Conservation (phyloP, 805 yeast genomes). For the Candida methanosorbosa region DNA sequence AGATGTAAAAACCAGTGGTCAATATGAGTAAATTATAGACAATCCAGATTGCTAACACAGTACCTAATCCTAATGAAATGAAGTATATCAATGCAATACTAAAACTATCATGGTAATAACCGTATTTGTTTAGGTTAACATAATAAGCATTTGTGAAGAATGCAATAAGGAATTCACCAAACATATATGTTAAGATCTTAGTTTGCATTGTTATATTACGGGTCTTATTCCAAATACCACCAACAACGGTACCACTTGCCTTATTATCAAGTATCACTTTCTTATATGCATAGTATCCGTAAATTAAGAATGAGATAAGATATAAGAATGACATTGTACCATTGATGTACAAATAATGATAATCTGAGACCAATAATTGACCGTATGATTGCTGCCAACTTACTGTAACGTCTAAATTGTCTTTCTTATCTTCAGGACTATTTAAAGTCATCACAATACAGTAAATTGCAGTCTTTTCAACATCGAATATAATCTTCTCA, state of each 20-base stretch:
- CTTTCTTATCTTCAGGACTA: slow-evolving; percentile 1
- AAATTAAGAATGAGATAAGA: slow-evolving; percentile 6
- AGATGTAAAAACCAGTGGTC: slow-evolving; percentile 18
- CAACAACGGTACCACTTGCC: slow-evolving; percentile 12
- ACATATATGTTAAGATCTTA: slow-evolving; percentile 14
- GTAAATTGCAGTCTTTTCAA: slow-evolving; percentile 15
- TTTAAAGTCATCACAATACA: slow-evolving; percentile 16
- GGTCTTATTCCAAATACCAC: background rate
- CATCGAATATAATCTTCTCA: slow-evolving; percentile 5
- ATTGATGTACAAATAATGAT: slow-evolving; percentile 14
- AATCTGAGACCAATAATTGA: slow-evolving; percentile 19
- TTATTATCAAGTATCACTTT: slow-evolving; percentile 8
- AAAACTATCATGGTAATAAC: slow-evolving; percentile 16
- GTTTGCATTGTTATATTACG: slow-evolving; percentile 15
- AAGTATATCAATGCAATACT: slow-evolving; percentile 13
- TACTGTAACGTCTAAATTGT: slow-evolving; percentile 9
- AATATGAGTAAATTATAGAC: slow-evolving; percentile 22
- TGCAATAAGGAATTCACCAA: slow-evolving; percentile 11
- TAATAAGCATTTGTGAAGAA: slow-evolving; percentile 9
- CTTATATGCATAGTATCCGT: slow-evolving; percentile 8
- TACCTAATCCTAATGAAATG: slow-evolving; percentile 11
- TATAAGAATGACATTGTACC: slow-evolving; percentile 15
- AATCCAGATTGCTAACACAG: slow-evolving; percentile 22
- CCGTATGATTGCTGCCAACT: slow-evolving; percentile 27
- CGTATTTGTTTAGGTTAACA: slow-evolving; percentile 14